Percentiles rank a stretch among this genome's conserved stretches.
phyloP scores from a whole-genome alignment of 257 asterid genomes.

The Hygrophila difformis region DNA sequence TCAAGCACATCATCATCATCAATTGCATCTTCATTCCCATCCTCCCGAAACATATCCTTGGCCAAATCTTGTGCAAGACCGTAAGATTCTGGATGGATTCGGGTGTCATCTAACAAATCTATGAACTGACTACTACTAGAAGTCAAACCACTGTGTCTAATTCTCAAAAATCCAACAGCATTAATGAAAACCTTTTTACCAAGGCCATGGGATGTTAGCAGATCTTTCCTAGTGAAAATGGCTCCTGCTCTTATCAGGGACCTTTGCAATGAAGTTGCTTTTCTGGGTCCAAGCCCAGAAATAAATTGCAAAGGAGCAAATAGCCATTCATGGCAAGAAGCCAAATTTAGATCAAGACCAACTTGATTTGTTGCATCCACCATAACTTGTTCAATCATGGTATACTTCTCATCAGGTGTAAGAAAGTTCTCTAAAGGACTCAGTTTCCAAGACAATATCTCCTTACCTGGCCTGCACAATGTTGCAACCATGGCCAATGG shows the following conservation, averaged over 20 bases:
- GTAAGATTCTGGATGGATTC: slow-evolving; percentile 94
- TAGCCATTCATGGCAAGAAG: slow-evolving; percentile 82
- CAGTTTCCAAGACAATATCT: slow-evolving; percentile 92
- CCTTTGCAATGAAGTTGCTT: slow-evolving; percentile 86
- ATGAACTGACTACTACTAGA: slow-evolving; percentile 77
- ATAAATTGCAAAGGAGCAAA: slow-evolving; percentile 89
- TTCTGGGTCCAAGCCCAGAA: slow-evolving; percentile 95
- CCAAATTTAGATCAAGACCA: slow-evolving; percentile 73
- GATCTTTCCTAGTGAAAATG: slow-evolving; percentile 78
- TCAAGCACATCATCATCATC: slow-evolving; percentile 88
- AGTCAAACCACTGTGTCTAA: slow-evolving; percentile 80
- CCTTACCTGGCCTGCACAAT: slow-evolving; percentile 90
- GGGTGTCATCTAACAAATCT: slow-evolving; percentile 86
- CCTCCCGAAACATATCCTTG: slow-evolving; percentile 76
- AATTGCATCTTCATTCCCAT: slow-evolving; percentile 59
- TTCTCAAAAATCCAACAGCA: slow-evolving; percentile 91
- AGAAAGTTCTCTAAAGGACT: slow-evolving; percentile 73
- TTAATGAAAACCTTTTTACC: slow-evolving; percentile 85
- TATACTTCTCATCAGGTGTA: slow-evolving; percentile 91
- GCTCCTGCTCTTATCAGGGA: slow-evolving; percentile 79
- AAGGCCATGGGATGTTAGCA: slow-evolving; percentile 71
- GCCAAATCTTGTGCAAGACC: slow-evolving; percentile 85
- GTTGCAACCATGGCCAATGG: slow-evolving; percentile 90
- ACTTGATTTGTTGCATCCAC: slow-evolving; percentile 91
- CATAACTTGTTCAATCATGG: slow-evolving; percentile 84